Conservation (phyloP, 2,329 filamentous ascomycete genomes). For the Fusarium sp. region DNA sequence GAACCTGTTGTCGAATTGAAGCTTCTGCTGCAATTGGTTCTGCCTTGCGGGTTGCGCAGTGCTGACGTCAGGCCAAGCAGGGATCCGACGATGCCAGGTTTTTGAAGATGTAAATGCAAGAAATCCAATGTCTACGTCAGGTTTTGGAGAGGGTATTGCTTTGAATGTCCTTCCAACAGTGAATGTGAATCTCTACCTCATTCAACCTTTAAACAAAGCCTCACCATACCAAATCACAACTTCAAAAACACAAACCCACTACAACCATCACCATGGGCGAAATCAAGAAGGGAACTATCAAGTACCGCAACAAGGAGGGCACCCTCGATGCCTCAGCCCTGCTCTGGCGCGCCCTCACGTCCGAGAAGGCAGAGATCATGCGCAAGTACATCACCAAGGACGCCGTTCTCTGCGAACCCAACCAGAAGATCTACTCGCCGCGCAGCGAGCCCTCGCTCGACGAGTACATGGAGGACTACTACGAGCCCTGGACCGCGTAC, state of each 20-base stretch:
- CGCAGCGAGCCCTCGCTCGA: conserved; percentile 51
- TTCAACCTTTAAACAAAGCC: neutral
- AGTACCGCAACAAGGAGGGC: conserved; percentile 54
- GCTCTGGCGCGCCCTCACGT: conserved; percentile 54
- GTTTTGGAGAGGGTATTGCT: neutral
- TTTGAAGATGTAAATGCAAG: conserved; percentile 34
- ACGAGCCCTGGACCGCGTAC: conserved; percentile 55
- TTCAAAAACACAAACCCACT: neutral
- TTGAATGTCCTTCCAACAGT: neutral
- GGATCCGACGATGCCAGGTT: conserved; percentile 46
- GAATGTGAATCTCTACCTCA: neutral
- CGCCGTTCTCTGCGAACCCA: conserved; percentile 51
- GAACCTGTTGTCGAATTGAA: conserved; percentile 8
- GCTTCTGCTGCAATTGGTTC: conserved; percentile 24
- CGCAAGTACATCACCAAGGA: conserved; percentile 54
- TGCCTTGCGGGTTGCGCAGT: conserved; percentile 36
- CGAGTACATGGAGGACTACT: conserved; percentile 52
- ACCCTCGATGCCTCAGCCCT: conserved; percentile 54
- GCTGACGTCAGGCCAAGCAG: conserved; percentile 47
- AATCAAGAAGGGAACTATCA: conserved; percentile 49
- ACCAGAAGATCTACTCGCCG: conserved; percentile 50
- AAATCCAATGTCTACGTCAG: conserved; percentile 38
- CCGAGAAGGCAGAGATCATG: conserved; percentile 51
- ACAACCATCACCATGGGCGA: conserved; percentile 34
- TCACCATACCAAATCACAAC: neutral